These are phyloP conservation scores for Penicillium canescens DNA, from an alignment of 495 filamentous ascomycete genomes.

Conservation along the genomic window DNA sequence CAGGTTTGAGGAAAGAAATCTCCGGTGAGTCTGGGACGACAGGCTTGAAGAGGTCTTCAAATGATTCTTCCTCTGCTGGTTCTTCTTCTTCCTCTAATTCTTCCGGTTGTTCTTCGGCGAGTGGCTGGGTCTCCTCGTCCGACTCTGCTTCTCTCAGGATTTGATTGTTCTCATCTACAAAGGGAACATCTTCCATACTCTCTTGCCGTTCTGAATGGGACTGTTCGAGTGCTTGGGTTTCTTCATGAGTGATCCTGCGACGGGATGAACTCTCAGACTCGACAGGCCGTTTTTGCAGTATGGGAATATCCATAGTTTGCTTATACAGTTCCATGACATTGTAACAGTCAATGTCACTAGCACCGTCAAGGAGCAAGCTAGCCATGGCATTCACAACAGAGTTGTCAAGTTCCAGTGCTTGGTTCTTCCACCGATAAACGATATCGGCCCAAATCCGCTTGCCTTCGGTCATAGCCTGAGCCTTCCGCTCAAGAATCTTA, in stretches of 20 bases:
- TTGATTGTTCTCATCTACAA: constrained; percentile 29
- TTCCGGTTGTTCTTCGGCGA: constrained; percentile 7
- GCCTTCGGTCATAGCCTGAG: constrained; percentile 53
- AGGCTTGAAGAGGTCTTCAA: constrained; percentile 39
- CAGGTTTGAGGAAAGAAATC: constrained; percentile 42
- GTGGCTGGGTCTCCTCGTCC: neutral
- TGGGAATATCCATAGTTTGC: constrained; percentile 73
- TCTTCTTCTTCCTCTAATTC: constrained; percentile 21
- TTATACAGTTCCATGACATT: constrained; percentile 70
- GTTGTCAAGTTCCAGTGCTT: constrained; percentile 69
- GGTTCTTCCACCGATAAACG: constrained; percentile 66
- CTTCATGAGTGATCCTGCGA: constrained; percentile 8
- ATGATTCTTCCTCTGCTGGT: constrained; percentile 25
- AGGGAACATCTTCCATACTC: constrained; percentile 28
- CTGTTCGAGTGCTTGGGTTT: neutral
- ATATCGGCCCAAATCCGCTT: constrained; percentile 81
- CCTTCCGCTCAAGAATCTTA: constrained; percentile 31
- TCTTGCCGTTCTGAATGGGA: constrained; percentile 2
- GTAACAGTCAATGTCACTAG: constrained; percentile 59
- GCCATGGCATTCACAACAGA: constrained; percentile 76
- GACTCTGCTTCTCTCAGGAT: constrained; percentile 3
- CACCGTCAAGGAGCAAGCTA: constrained; percentile 61
- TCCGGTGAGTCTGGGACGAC: constrained; percentile 15
- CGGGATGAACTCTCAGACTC: constrained; percentile 7
- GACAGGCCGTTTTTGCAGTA: constrained; percentile 27